These are phyloP conservation scores for Dendrobium officinale DNA, from an alignment of 106 monocot genomes.

Conservation along the genomic window DNA sequence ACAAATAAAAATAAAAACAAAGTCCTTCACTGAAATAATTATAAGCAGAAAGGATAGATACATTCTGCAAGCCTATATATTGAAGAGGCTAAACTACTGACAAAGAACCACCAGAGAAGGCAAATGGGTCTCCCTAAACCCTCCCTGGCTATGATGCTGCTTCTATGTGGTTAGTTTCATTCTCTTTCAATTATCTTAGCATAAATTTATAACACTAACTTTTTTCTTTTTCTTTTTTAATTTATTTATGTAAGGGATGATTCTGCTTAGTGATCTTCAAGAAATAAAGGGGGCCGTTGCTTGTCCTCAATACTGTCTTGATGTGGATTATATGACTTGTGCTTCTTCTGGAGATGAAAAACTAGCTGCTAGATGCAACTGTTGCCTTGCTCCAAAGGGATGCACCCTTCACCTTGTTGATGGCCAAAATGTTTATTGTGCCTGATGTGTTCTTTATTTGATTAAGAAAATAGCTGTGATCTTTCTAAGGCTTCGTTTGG, in stretches of 20 bases:
- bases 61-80: too few species aligned
- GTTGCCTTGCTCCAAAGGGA: constrained; percentile 30
- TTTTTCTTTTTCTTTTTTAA: neutral
- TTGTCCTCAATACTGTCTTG: constrained; percentile 32
- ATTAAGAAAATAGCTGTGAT: too few species aligned
- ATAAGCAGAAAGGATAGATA: too few species aligned
- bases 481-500: too few species aligned
- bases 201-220: neutral
- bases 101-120: neutral
- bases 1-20: too few species aligned
- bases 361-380: constrained; percentile 36
- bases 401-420: constrained; percentile 47
- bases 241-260: constrained; percentile 15
- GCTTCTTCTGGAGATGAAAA: constrained; percentile 27
- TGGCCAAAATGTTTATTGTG: constrained; percentile 3
- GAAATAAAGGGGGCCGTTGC: constrained; percentile 11
- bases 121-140: neutral
- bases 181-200: neutral
- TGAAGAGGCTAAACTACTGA: too few species aligned
- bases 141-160: neutral
- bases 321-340: constrained; percentile 45
- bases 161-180: constrained; percentile 1
- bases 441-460: neutral
- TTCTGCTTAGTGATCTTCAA: constrained; percentile 10
- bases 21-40: too few species aligned